Conservation (phyloP, 441 rosid species). For the Arabidopsis lyrata region DNA sequence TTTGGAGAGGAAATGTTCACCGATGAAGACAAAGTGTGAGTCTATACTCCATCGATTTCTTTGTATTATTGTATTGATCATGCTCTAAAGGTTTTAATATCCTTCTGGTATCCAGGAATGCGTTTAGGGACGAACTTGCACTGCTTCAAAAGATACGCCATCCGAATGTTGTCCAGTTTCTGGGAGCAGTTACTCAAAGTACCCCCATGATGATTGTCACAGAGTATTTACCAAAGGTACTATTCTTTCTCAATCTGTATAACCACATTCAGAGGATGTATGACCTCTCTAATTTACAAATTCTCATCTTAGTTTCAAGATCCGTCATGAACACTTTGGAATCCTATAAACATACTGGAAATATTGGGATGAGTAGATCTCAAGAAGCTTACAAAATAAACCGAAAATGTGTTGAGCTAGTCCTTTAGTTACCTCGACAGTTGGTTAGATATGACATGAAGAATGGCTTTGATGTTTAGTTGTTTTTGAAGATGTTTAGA, state of each 20-base stretch:
- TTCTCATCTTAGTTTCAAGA: slow-evolving; percentile 12
- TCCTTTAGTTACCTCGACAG: not conserved
- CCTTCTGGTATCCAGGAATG: slow-evolving; percentile 55
- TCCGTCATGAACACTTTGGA: slow-evolving; percentile 20
- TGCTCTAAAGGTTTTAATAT: slow-evolving; percentile 22
- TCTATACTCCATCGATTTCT: slow-evolving; percentile 35
- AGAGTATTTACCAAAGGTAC: slow-evolving; percentile 74
- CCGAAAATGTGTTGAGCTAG: not conserved
- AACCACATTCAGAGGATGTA: slow-evolving; percentile 6
- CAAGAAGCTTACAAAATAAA: slow-evolving; percentile 4
- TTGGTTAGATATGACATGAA: slow-evolving; percentile 24
- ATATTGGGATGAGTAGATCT: not conserved
- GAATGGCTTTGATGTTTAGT: slow-evolving; percentile 13
- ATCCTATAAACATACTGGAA: slow-evolving; percentile 4
- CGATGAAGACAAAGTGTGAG: slow-evolving; percentile 77
- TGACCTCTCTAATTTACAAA: not conserved
- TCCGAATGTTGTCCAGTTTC: slow-evolving; percentile 85
- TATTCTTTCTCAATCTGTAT: slow-evolving; percentile 28
- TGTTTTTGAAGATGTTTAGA: slow-evolving; percentile 2
- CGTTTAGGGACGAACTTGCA: slow-evolving; percentile 80
- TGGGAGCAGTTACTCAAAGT: slow-evolving; percentile 88
- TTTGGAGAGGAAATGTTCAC: slow-evolving; percentile 72
- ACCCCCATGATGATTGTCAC: slow-evolving; percentile 89
- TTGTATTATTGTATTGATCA: not conserved
- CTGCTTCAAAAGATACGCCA: slow-evolving; percentile 85